These are phyloP conservation scores for Arthrobotrys megalospora DNA, from an alignment of 2,329 filamentous ascomycete species.

Conservation along the genomic window DNA sequence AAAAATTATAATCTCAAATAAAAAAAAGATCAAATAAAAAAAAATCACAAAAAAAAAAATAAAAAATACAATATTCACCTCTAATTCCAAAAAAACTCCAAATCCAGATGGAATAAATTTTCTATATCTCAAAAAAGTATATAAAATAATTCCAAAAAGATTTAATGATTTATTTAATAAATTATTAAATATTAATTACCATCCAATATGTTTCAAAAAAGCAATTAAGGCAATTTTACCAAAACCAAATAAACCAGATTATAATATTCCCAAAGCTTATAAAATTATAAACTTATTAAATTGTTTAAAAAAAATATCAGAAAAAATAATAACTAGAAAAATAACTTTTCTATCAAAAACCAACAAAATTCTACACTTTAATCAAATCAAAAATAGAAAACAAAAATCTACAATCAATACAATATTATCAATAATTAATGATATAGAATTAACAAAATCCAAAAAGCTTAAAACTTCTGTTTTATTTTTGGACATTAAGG, in stretches of 20 bases:
- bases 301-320: not conserved
- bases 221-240: too few species aligned
- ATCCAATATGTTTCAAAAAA: too few species aligned
- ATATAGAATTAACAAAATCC: not conserved
- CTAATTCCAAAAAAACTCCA: not conserved
- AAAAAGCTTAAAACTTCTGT: not conserved
- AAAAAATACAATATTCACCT: too few species aligned
- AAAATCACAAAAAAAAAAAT: too few species aligned
- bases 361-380: not conserved
- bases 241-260: too few species aligned
- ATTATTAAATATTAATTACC: not conserved
- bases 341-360: not conserved
- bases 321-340: not conserved
- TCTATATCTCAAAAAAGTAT: not conserved
- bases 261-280: too few species aligned
- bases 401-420: not conserved
- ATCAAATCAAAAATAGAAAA: not conserved
- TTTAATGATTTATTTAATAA: not conserved
- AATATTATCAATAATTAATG: not conserved
- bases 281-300: too few species aligned
- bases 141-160: not conserved
- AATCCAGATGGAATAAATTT: not conserved
- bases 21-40: too few species aligned
- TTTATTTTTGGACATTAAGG: slow-evolving; percentile 5
- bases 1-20: too few species aligned